phyloP scores from a whole-genome alignment of 768 basidiomycete genomes.

The Pleurotus eryngii region DNA sequence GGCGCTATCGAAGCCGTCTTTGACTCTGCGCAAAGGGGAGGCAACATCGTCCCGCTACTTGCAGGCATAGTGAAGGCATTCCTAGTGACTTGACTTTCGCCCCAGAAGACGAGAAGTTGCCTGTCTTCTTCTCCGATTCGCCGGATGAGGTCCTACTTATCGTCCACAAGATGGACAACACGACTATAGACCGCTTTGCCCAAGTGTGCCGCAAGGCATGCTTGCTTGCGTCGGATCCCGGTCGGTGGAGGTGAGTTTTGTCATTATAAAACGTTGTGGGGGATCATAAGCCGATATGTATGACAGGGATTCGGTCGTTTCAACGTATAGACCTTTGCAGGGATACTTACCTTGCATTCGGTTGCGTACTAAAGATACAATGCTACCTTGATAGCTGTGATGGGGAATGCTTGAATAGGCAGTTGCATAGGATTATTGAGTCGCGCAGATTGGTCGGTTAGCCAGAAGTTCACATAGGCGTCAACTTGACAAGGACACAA shows the following conservation, averaged over 20 bases:
- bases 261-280: not conserved
- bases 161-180: slow-evolving; percentile 62
- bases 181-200: slow-evolving; percentile 76
- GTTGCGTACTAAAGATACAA: too few species aligned
- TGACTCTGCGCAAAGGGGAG: slow-evolving; percentile 16
- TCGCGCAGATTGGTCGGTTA: too few species aligned
- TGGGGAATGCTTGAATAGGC: too few species aligned
- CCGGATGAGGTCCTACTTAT: slow-evolving; percentile 81
- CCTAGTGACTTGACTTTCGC: slow-evolving; percentile 52
- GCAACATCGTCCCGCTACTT: slow-evolving; percentile 36
- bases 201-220: slow-evolving; percentile 71
- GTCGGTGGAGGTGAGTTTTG: slow-evolving; percentile 70
- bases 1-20: slow-evolving; percentile 19
- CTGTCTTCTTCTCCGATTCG: slow-evolving; percentile 51
- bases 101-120: slow-evolving; percentile 64
- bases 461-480: too few species aligned
- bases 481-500: too few species aligned
- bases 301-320: slow-evolving; percentile 56
- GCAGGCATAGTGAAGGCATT: slow-evolving; percentile 44
- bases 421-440: too few species aligned
- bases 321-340: too few species aligned
- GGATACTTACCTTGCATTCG: too few species aligned
- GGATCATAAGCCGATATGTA: not conserved
- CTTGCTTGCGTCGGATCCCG: slow-evolving; percentile 62
- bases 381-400: too few species aligned